phyloP scores from a whole-genome alignment of 2,329 filamentous ascomycete genomes.

The Fusarium clavum region DNA sequence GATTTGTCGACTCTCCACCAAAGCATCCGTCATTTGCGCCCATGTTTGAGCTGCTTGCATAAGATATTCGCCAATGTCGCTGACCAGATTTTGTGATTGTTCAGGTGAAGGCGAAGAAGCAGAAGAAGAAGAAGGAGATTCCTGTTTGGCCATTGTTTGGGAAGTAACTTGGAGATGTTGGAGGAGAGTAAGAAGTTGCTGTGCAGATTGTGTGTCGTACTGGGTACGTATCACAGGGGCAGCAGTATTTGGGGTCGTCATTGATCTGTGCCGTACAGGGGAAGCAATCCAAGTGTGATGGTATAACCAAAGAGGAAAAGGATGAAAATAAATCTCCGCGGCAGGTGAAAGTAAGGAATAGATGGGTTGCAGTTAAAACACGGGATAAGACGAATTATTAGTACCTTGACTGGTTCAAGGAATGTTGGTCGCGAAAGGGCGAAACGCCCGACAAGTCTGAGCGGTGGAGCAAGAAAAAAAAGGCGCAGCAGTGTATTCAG shows the following conservation, averaged over 20 bases:
- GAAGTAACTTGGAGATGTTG: constrained; percentile 24
- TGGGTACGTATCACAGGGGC: constrained; percentile 9
- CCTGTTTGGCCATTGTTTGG: constrained; percentile 27
- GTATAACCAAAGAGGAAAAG: not conserved
- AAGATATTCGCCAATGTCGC: constrained; percentile 53
- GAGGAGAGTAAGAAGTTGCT: constrained; percentile 27
- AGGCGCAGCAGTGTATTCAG: constrained; percentile 2
- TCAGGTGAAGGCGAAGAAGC: not conserved
- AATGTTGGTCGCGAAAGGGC: constrained; percentile 21
- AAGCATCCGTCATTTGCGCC: constrained; percentile 49
- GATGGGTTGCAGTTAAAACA: constrained; percentile 3
- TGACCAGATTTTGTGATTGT: constrained; percentile 44
- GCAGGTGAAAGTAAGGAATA: not conserved
- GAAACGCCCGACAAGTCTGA: constrained; percentile 15
- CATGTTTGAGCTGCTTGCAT: constrained; percentile 49
- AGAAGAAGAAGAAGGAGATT: not conserved
- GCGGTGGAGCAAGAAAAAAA: constrained; percentile 20
- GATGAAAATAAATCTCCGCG: not conserved
- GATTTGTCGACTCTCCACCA: constrained; percentile 50
- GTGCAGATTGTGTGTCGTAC: constrained; percentile 26
- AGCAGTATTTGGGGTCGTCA: constrained; percentile 21
- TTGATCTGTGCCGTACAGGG: not conserved
- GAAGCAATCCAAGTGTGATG: not conserved
- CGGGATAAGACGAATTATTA: not conserved
- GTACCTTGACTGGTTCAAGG: not conserved